These are phyloP conservation scores for Gynostemma pentaphyllum DNA, from an alignment of 306 rosid species.

Conservation along the genomic window DNA sequence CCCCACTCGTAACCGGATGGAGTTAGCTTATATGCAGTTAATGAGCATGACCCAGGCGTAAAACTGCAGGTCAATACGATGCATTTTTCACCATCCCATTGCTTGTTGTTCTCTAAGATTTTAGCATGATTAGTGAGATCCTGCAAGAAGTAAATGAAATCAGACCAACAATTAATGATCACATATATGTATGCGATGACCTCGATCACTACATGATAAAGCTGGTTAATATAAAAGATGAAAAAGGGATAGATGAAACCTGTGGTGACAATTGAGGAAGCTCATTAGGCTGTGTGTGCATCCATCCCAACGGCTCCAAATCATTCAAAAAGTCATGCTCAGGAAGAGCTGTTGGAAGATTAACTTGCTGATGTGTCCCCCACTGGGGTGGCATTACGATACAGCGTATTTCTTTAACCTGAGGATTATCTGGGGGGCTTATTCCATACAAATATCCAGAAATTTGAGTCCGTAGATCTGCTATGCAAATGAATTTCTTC, in stretches of 20 bases:
- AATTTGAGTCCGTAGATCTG: conserved; percentile 95
- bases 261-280: conserved; percentile 97
- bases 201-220: not conserved
- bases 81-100: conserved; percentile 98
- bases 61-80: conserved; percentile 95
- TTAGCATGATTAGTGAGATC: conserved; percentile 94
- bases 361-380: conserved; percentile 98
- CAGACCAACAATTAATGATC: not conserved
- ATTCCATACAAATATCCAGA: conserved; percentile 87
- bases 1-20: conserved; percentile 99
- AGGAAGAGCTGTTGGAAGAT: conserved; percentile 87
- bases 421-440: conserved; percentile 98
- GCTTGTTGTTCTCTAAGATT: conserved; percentile 87
- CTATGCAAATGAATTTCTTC: conserved; percentile 94
- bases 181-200: not conserved
- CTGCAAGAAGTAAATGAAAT: conserved; percentile 30
- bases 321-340: conserved; percentile 95
- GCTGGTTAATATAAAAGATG: conserved; percentile 1
- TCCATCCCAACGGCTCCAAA: conserved; percentile 99
- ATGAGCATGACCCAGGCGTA: conserved; percentile 96
- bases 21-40: conserved; percentile 90
- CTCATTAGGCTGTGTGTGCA: conserved; percentile 99
- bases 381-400: conserved; percentile 96
- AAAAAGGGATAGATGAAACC: conserved; percentile 25
- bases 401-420: conserved; percentile 95